Percentiles rank a stretch among this genome's conserved stretches.
These are phyloP conservation scores for Solanum bukasovii DNA, from an alignment of 257 asterid genomes.

Conservation along the genomic window DNA sequence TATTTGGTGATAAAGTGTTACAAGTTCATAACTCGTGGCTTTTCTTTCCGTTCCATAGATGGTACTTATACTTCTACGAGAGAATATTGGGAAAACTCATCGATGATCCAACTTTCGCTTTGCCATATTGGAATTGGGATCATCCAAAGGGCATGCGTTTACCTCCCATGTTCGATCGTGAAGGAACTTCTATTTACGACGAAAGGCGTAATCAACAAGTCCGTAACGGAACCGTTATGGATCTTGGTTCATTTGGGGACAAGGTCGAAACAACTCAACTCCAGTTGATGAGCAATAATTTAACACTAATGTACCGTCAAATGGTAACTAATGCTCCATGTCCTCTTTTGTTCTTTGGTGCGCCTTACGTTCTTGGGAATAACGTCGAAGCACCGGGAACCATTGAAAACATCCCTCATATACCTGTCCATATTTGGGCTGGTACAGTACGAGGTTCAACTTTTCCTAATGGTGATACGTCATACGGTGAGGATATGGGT, in stretches of 20 bases:
- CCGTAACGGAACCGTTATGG: not conserved
- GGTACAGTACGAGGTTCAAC: not conserved
- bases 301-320: slow-evolving; percentile 3
- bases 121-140: not conserved
- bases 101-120: slow-evolving; percentile 6
- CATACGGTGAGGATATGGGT: slow-evolving; percentile 4
- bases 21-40: not conserved
- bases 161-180: not conserved
- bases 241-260: not conserved
- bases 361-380: not conserved
- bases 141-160: slow-evolving; percentile 8
- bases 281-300: not conserved
- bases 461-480: not conserved
- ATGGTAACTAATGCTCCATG: slow-evolving; percentile 2
- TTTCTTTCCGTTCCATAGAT: slow-evolving; percentile 18
- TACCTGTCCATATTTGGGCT: not conserved
- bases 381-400: not conserved
- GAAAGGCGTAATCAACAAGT: not conserved
- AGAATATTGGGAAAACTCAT: not conserved
- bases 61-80: slow-evolving; percentile 14
- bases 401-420: not conserved
- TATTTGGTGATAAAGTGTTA: not conserved
- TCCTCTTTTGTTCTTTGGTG: not conserved
- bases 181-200: not conserved
- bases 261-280: not conserved